Base-by-base conservation (phyloP, 2,329 filamentous ascomycete genomes). In the Aspergillus carbonarius region DNA sequence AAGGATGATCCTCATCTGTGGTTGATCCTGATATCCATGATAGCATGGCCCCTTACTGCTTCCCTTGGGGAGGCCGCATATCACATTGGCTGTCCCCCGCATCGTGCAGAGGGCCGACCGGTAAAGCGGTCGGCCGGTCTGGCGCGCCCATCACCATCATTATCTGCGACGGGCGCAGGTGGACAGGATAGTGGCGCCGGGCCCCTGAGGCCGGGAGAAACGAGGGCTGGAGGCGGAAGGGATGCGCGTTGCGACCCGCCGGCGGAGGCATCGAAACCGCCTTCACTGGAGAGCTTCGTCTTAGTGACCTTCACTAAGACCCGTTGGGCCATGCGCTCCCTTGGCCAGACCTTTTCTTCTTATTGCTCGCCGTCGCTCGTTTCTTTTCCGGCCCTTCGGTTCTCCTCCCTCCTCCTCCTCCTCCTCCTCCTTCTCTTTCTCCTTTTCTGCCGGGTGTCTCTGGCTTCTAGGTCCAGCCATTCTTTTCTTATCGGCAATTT, bases 201-300 rank as follows among this genome's bases (percentile, higher is more conserved):
- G 50, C 59, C 59, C 59, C 59, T 61, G 59, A 61, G 44, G 15
- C 53, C 34, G 52, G 53, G 56, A 59, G 57, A 61, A 61, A 61
- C 46, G 59, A 48, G n/a, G 44, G n/a, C 44, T 48, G 37, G 37
- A 54, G 37, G 51, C 37, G 51, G 60, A 54, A 62, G 55, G 55
- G 62, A 64, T 64, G 59, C 57, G 62, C 62, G 62, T 47, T 62
- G 54, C 51, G 51, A 54, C 51, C 51, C 49, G 52, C 51, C 42
- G 42, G 30, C 25, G 39, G 30, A 37, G n/a, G 20, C 42, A 12
- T 32, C 42, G 17, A 32, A 18, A 25, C 50, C 39, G 42, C 27
- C 39, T 23, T 42, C 39, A 20, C 39, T 20, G 18, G 39, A 18
- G 18, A 37, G 37, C 40, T 32, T 44, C 18, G 52, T 60, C 37